Percentiles rank a stretch among this genome's conserved stretches.
phyloP scores from a whole-genome alignment of 2,329 filamentous ascomycete species.

The Neoascochyta sp. region DNA sequence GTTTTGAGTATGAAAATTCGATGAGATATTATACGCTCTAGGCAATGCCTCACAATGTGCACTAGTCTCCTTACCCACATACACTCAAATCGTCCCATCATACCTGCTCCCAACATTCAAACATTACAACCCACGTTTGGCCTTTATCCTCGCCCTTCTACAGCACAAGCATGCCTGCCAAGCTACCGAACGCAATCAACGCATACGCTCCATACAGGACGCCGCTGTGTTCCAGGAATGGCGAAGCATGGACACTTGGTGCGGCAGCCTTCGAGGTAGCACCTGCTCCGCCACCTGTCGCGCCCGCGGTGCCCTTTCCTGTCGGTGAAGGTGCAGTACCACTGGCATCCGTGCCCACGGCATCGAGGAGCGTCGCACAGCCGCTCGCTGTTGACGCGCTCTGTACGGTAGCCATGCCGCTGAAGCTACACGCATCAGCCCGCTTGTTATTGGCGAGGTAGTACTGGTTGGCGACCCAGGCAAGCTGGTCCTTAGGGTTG shows the following conservation, averaged over 20 bases:
- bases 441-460: conserved; percentile 49
- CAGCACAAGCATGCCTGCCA: conserved; percentile 28
- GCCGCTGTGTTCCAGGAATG: conserved; percentile 25
- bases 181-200: conserved; percentile 17
- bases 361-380: conserved; percentile 58
- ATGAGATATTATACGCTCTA: too few species aligned
- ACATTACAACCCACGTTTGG: too few species aligned
- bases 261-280: conserved; percentile 23
- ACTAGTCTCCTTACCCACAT: too few species aligned
- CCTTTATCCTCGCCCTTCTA: conserved; percentile 6
- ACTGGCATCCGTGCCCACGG: conserved; percentile 59
- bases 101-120: too few species aligned
- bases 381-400: conserved; percentile 45
- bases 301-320: conserved; percentile 19
- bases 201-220: conserved; percentile 20
- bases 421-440: conserved; percentile 65
- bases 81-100: too few species aligned
- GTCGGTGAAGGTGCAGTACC: conserved; percentile 47
- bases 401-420: conserved; percentile 59
- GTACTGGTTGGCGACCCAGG: conserved; percentile 71
- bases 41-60: too few species aligned
- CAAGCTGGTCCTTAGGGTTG: conserved; percentile 64
- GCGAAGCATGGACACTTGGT: conserved; percentile 13
- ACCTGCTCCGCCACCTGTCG: conserved; percentile 11
- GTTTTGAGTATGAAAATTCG: too few species aligned